Base-by-base conservation (phyloP, 345 rosid genomes). In the Citrus sp. region DNA sequence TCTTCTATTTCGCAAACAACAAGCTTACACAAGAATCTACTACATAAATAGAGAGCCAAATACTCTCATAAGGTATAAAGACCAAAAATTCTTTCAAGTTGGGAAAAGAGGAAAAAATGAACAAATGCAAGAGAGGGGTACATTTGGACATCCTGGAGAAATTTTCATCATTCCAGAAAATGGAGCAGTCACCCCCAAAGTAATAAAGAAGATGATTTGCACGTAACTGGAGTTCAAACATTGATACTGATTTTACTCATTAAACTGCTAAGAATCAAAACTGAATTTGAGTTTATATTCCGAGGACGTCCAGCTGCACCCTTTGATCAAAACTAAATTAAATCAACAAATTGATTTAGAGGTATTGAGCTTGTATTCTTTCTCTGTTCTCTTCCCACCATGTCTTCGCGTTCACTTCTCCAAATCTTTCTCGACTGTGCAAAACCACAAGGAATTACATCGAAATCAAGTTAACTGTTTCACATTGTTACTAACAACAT, bases 341-440 rank as follows among this genome's bases (percentile, higher is more conserved):
- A 9, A 55, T 72, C 19, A 56, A 34, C 55, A 46, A 51, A 54
- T 54, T 54, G 19, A 54, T 38, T 79, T 84, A 95, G 78, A 95
- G 93, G 86, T 95, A 95, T 76, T 92, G 98, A 80, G 90, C 73
- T 86, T 95, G 99, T 93, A 95, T 95, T 85, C 99, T 92, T 64
- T 92, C 99, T 80, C 98, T 90, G 86, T 95, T 95, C 86, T 93
- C 92, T 81, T 95, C 99, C 99, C 99, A 95, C 99, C 99, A 95
- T 49, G 60, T 73, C 90, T 93, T 95, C n/a, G 99, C 99, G 4
- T 92, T 89, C 80, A 93, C 93, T 83, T 93, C 97, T 66, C 98
- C 99, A 21, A 95, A 95, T 74, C 77, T 85, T 84, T 95, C 99
- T 0, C 99, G 99, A 87, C 99, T 95, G 94, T 75, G 1, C 34